These are phyloP conservation scores for Jimgerdemannia flammicorona DNA, from an alignment of 192 early-diverging fungal species.

Conservation along the genomic window DNA sequence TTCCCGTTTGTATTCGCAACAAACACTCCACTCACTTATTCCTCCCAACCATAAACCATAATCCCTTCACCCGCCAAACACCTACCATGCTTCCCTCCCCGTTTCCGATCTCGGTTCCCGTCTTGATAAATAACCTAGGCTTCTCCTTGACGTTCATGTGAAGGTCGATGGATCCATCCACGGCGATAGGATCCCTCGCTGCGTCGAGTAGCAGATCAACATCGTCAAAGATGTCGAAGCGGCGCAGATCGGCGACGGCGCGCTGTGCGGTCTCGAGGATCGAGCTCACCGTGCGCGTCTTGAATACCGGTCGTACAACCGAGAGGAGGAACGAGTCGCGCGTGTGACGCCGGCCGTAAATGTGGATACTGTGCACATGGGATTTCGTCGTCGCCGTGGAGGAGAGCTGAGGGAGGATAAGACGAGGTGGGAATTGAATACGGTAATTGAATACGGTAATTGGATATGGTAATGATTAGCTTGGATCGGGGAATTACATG, in stretches of 20 bases:
- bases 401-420: conserved; percentile 8
- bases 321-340: conserved; percentile 41
- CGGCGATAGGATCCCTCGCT: conserved; percentile 33
- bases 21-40: too few relatives aligned
- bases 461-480: too few relatives aligned
- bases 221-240: conserved; percentile 69
- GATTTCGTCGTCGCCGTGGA: conserved; percentile 9
- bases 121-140: conserved; percentile 70
- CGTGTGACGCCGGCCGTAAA: conserved; percentile 27
- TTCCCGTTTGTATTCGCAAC: too few relatives aligned
- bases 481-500: too few relatives aligned
- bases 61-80: background rate
- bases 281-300: conserved; percentile 55
- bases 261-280: conserved; percentile 54
- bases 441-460: too few relatives aligned
- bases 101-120: conserved; percentile 88
- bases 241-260: conserved; percentile 48
- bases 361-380: conserved; percentile 26
- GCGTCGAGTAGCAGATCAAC: conserved; percentile 67
- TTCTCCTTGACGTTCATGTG: conserved; percentile 68
- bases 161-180: conserved; percentile 61
- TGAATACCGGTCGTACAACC: conserved; percentile 31
- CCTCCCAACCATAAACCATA: too few relatives aligned
- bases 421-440: background rate
- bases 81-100: conserved; percentile 81